Evolutionary conservation across 805 yeast genomes (phyloP).

Genomic region (Hanseniaspora valbyensis): DNA sequence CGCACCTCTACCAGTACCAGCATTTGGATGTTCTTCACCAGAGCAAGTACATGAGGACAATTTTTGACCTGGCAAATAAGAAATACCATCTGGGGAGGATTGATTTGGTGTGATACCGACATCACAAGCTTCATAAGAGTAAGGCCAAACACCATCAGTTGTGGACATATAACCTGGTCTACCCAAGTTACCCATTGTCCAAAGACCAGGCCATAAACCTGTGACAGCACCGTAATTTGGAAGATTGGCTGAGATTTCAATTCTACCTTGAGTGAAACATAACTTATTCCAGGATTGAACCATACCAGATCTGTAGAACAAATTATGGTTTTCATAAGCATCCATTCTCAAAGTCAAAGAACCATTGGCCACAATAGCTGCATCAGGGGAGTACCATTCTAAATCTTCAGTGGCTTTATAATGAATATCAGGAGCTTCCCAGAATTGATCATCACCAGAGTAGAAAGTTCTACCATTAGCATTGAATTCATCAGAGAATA

Average conservation of each 20-base stretch:
- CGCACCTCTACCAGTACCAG: conserved; percentile 83
- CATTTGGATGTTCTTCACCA: conserved; percentile 78
- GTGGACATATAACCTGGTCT: conserved; percentile 83
- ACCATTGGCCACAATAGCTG: conserved; percentile 66
- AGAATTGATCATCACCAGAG: conserved; percentile 83
- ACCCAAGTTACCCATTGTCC: conserved; percentile 90
- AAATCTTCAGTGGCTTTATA: conserved; percentile 81
- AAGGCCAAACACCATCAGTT: conserved; percentile 94
- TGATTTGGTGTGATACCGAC: conserved; percentile 93
- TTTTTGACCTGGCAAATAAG: conserved; percentile 75
- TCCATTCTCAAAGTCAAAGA: conserved; percentile 60
- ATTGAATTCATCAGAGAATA: conserved; percentile 84
- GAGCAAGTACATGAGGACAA: conserved; percentile 68
- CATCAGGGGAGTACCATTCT: conserved; percentile 95
- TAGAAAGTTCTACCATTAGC: conserved; percentile 83
- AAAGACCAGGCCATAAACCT: conserved; percentile 94
- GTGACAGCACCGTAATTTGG: conserved; percentile 69
- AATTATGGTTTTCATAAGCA: conserved; percentile 66
- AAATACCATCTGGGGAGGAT: conserved; percentile 79
- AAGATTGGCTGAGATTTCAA: conserved; percentile 65
- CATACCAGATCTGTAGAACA: conserved; percentile 84
- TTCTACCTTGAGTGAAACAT: conserved; percentile 74
- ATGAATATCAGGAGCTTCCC: conserved; percentile 73
- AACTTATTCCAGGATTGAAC: conserved; percentile 83
- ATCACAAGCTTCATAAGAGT: conserved; percentile 75